These are phyloP conservation scores for Ascochyta clinopodiicola DNA, from an alignment of 2,329 filamentous ascomycete genomes.

Conservation along the genomic window DNA sequence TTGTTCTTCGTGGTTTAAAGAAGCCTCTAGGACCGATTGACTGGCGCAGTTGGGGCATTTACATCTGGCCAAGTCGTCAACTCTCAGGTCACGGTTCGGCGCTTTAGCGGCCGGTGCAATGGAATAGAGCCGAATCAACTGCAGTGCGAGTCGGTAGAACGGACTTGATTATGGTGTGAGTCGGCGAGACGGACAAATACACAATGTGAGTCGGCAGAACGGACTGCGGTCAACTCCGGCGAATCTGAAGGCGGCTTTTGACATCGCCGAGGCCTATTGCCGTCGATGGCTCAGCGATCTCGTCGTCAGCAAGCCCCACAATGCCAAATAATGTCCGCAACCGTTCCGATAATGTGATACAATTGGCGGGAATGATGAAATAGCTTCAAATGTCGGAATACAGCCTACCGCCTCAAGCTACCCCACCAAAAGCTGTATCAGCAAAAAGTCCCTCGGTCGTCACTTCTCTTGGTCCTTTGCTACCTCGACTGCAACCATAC, in stretches of 20 bases:
- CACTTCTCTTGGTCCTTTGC: neutral
- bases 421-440: constrained; percentile 10
- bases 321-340: constrained; percentile 2
- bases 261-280: neutral
- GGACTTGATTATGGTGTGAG: too few relatives aligned
- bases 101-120: neutral
- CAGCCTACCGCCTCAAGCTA: constrained; percentile 7
- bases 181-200: too few relatives aligned
- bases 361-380: constrained; percentile 6
- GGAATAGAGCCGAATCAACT: neutral
- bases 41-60: too few relatives aligned
- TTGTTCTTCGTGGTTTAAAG: too few relatives aligned
- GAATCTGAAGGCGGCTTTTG: constrained; percentile 1
- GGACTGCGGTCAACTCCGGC: constrained; percentile 6
- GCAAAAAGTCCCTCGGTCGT: constrained; percentile 4
- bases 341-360: neutral
- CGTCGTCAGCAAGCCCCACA: constrained; percentile 10
- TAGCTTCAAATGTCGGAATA: constrained; percentile 7
- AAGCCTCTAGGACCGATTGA: too few relatives aligned
- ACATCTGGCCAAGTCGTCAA: too few relatives aligned
- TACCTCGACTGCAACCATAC: neutral
- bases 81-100: neutral
- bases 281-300: neutral
- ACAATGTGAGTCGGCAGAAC: too few relatives aligned
- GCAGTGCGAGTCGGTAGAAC: too few relatives aligned